Conservation (phyloP, 768 basidiomycete species). For the Scleroderma bovista region DNA sequence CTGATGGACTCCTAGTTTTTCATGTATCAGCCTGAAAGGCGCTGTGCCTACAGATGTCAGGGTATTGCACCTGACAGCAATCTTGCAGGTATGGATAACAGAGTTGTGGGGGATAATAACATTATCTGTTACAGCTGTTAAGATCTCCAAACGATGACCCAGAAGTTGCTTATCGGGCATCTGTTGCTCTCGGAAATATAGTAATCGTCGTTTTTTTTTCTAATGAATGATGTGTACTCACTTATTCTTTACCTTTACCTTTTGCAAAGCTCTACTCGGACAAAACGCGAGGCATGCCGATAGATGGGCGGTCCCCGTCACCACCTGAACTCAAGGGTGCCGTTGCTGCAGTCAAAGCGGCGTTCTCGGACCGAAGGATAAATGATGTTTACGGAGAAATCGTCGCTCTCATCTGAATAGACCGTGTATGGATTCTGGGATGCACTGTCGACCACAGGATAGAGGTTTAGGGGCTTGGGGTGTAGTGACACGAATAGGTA, state of each 20-base stretch:
- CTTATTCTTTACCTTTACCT: background rate
- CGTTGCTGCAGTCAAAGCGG: constrained; percentile 35
- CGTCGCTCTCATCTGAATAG: constrained; percentile 32
- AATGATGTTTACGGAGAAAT: constrained; percentile 48
- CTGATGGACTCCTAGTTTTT: constrained; percentile 42
- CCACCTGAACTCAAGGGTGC: constrained; percentile 35
- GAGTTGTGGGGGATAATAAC: background rate
- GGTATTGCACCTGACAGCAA: constrained; percentile 38
- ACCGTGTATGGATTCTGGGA: too few species aligned
- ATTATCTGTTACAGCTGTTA: constrained; percentile 16
- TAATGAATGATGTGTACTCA: constrained; percentile 2
- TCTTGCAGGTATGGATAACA: constrained; percentile 38
- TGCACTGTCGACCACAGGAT: too few species aligned
- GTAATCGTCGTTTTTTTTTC: constrained; percentile 34
- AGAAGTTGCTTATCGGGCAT: constrained; percentile 65
- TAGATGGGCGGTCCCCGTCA: constrained; percentile 34
- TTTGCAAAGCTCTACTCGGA: constrained; percentile 42
- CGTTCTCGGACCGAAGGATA: constrained; percentile 58
- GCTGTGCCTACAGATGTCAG: constrained; percentile 37
- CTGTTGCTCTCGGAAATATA: constrained; percentile 70
- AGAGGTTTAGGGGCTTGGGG: too few species aligned
- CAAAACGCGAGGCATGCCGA: constrained; percentile 30
- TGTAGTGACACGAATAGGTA: too few species aligned
- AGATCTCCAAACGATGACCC: constrained; percentile 49
- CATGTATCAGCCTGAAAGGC: constrained; percentile 48